These are phyloP conservation scores for Rosa rugosa DNA, from an alignment of 306 rosid genomes.

Conservation along the genomic window DNA sequence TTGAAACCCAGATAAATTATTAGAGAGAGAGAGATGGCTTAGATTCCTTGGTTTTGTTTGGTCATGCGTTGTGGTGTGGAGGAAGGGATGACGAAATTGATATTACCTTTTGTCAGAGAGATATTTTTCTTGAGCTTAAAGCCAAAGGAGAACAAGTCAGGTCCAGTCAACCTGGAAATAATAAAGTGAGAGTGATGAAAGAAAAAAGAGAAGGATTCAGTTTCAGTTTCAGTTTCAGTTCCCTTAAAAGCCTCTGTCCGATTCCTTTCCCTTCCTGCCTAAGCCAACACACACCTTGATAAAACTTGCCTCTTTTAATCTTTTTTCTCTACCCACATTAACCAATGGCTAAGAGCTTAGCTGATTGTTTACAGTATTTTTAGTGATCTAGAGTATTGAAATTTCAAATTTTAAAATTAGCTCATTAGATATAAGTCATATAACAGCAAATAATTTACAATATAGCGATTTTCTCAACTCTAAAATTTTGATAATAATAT, in stretches of 20 bases:
- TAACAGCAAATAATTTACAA: too few relatives aligned
- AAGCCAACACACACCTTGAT: not conserved
- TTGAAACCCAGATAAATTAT: conserved; percentile 16
- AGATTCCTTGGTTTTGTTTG: conserved; percentile 15
- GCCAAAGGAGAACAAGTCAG: not conserved
- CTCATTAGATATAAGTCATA: too few relatives aligned
- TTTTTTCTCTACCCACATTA: not conserved
- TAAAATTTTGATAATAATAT: too few relatives aligned
- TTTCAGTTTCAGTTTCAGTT: conserved; percentile 7
- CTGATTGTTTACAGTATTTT: not conserved
- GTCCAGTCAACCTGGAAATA: not conserved
- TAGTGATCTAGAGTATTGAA: too few relatives aligned
- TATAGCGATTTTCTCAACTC: too few relatives aligned
- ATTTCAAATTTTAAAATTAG: too few relatives aligned
- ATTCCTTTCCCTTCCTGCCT: not conserved
- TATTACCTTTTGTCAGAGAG: conserved; percentile 9
- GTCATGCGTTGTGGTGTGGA: not conserved
- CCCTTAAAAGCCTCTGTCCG: not conserved
- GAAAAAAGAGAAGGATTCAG: not conserved
- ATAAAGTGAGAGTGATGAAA: conserved; percentile 1
- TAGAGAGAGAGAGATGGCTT: not conserved
- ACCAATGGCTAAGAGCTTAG: not conserved
- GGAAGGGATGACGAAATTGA: conserved; percentile 13
- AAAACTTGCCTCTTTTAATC: not conserved
- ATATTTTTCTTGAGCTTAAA: not conserved